Evolutionary conservation across 202 grass and related monocot genomes (phyloP).

Genomic region (Zizania palustris): DNA sequence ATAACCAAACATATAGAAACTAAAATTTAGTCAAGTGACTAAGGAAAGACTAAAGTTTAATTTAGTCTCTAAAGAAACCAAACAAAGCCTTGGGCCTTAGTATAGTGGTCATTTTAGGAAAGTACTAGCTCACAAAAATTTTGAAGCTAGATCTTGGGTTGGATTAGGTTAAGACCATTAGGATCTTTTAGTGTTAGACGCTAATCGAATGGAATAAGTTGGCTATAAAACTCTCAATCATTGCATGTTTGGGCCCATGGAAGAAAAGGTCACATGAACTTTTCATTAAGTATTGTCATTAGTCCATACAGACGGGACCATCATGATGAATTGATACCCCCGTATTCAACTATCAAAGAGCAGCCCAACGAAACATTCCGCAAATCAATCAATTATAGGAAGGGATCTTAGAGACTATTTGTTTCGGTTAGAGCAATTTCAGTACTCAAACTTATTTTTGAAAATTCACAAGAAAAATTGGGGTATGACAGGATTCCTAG

Average conservation of each 20-base stretch:
- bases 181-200: neutral
- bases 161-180: neutral
- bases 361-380: neutral
- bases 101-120: neutral
- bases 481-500: too few relatives aligned
- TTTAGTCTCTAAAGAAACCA: too few relatives aligned
- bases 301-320: neutral
- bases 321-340: constrained; percentile 13
- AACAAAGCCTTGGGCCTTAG: too few relatives aligned
- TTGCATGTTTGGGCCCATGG: constrained; percentile 5
- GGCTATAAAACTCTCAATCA: neutral
- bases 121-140: neutral
- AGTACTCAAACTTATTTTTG: too few relatives aligned
- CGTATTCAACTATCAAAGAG: neutral
- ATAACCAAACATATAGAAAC: too few relatives aligned
- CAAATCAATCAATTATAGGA: neutral
- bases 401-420: neutral
- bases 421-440: too few relatives aligned
- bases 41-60: too few relatives aligned
- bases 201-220: neutral
- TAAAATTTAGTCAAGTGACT: too few relatives aligned
- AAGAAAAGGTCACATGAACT: constrained; percentile 4
- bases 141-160: neutral
- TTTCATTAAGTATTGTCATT: constrained; percentile 36
- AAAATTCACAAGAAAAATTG: too few relatives aligned